phyloP scores from a whole-genome alignment of 1,139 yeast species.

The Debaryomyces fabryi region DNA sequence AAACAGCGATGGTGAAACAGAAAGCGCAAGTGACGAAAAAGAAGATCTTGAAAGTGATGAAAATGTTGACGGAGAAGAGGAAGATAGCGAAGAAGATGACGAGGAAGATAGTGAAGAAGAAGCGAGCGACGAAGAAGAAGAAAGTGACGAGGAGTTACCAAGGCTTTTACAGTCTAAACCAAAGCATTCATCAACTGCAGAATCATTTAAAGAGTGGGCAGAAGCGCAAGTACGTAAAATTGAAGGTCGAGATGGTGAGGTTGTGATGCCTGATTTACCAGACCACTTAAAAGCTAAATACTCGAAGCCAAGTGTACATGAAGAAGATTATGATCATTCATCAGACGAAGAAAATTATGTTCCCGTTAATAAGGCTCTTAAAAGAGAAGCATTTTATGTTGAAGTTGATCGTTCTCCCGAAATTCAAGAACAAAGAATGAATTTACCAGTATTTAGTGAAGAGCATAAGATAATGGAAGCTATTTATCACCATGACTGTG shows the following conservation, averaged over 20 bases:
- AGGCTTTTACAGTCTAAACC: conserved; percentile 42
- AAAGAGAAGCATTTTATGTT: conserved; percentile 70
- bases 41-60: no score
- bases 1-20: conserved; percentile 20
- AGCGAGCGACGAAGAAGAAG: conserved; percentile 29
- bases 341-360: conserved; percentile 60
- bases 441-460: conserved; percentile 86
- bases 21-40: conserved; percentile 6
- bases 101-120: conserved; percentile 46
- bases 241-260: conserved; percentile 58
- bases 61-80: conserved; percentile 16
- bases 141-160: conserved; percentile 31
- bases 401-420: conserved; percentile 64
- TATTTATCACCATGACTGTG: conserved; percentile 86
- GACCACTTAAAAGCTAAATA: conserved; percentile 48
- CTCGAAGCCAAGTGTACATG: conserved; percentile 47
- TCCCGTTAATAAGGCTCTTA: conserved; percentile 54
- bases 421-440: conserved; percentile 66
- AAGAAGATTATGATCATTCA: conserved; percentile 65
- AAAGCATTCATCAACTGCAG: conserved; percentile 45
- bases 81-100: conserved; percentile 8
- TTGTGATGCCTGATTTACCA: conserved; percentile 54
- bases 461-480: conserved; percentile 97
- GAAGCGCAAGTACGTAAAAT: conserved; percentile 55
- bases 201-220: conserved; percentile 63